phyloP scores from a whole-genome alignment of 306 rosid species.

The Cucumis hystrix region DNA sequence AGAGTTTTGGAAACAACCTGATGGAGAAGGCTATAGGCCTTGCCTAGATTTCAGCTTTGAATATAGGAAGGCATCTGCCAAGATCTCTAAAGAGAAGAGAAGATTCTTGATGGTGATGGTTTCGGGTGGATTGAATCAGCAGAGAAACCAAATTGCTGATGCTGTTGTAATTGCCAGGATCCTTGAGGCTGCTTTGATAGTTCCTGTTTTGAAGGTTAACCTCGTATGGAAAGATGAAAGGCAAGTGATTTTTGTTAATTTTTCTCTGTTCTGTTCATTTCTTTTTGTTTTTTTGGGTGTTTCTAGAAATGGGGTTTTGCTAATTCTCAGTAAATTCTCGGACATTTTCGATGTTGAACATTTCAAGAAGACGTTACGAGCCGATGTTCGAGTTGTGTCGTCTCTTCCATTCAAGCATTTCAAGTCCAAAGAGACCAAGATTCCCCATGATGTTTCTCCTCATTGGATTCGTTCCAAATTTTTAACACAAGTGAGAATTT shows the following conservation, averaged over 20 bases:
- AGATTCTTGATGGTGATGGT: constrained; percentile 43
- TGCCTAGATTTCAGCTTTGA: constrained; percentile 34
- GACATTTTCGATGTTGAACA: constrained; percentile 35
- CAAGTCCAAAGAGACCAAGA: constrained; percentile 26
- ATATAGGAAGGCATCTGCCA: constrained; percentile 19
- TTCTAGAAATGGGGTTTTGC: not conserved
- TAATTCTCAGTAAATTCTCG: constrained; percentile 31
- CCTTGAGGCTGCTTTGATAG: constrained; percentile 40
- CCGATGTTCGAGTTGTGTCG: constrained; percentile 37
- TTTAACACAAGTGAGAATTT: constrained; percentile 20
- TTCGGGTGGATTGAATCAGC: constrained; percentile 50
- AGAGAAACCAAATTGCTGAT: constrained; percentile 46
- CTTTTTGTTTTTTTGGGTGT: not conserved
- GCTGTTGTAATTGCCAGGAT: constrained; percentile 46
- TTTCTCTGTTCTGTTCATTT: not conserved
- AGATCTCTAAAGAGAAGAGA: constrained; percentile 26
- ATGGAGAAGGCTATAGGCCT: constrained; percentile 24
- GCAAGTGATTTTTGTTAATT: not conserved
- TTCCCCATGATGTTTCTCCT: constrained; percentile 34
- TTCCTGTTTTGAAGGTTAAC: constrained; percentile 42
- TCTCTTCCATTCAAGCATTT: constrained; percentile 34
- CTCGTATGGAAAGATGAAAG: constrained; percentile 47
- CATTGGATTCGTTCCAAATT: constrained; percentile 37
- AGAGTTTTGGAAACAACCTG: constrained; percentile 48
- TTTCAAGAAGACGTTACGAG: constrained; percentile 34